Evolutionary conservation across 306 rosid genomes (phyloP).

Genomic region (apple (Malus domestica)): ASM211411v1 NC_041789.1:16941001-16941500

Average conservation of each 20-base stretch:
- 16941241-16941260: slow-evolving; percentile 47
- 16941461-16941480: slow-evolving; percentile 53
- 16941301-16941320: slow-evolving; percentile 43
- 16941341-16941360: slow-evolving; percentile 51
- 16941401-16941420: slow-evolving; percentile 39
- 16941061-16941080: slow-evolving; percentile 29
- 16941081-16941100: slow-evolving; percentile 34
- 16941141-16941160: slow-evolving; percentile 32
- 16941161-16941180: slow-evolving; percentile 37
- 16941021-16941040: slow-evolving; percentile 93
- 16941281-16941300: slow-evolving; percentile 41
- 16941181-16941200: slow-evolving; percentile 31
- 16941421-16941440: slow-evolving; percentile 33
- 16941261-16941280: slow-evolving; percentile 59
- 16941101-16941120: slow-evolving; percentile 32
- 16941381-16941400: slow-evolving; percentile 50
- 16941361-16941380: slow-evolving; percentile 42
- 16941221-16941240: slow-evolving; percentile 39
- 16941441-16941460: slow-evolving; percentile 40
- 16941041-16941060: slow-evolving; percentile 87
- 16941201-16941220: slow-evolving; percentile 45
- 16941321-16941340: slow-evolving; percentile 50
- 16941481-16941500: slow-evolving; percentile 71
- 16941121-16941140: slow-evolving; percentile 37
- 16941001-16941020: slow-evolving; percentile 81